Evolutionary conservation across 495 filamentous ascomycete species (phyloP).

Genomic region (Penicillium argentinense): DNA sequence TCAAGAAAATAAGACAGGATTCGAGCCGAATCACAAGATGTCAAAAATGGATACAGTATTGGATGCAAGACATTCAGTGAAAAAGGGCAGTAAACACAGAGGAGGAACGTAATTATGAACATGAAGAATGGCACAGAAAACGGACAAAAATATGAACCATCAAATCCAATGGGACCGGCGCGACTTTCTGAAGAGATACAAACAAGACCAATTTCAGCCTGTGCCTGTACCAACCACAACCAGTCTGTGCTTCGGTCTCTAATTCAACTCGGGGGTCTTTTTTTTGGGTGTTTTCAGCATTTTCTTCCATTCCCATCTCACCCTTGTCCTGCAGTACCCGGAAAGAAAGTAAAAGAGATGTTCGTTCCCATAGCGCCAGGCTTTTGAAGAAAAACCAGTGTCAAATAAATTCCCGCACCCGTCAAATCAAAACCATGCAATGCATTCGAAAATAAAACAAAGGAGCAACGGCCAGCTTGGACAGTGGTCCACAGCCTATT

Average conservation of each 20-base stretch:
- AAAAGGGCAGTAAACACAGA: too few species aligned
- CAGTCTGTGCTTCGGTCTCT: too few species aligned
- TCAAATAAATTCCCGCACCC: conserved; percentile 3
- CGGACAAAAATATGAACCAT: conserved; percentile 10
- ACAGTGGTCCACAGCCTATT: too few species aligned
- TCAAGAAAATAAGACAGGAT: too few species aligned
- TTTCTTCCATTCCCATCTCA: conserved; percentile 3
- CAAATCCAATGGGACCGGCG: too few species aligned
- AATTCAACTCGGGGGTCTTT: too few species aligned
- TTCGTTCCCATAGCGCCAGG: conserved; percentile 41
- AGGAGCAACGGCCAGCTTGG: not conserved
- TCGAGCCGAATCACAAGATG: too few species aligned
- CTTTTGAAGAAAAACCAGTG: conserved; percentile 33
- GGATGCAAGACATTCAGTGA: too few species aligned
- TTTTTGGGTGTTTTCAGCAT: not conserved
- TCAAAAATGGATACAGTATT: too few species aligned
- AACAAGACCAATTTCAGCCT: too few species aligned
- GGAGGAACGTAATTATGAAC: not conserved
- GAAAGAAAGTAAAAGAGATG: not conserved
- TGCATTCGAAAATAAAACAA: not conserved
- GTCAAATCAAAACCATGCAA: conserved; percentile 13
- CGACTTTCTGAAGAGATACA: too few species aligned
- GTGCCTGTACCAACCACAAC: too few species aligned
- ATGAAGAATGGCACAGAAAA: conserved; percentile 4
- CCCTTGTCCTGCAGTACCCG: conserved; percentile 26